These are phyloP conservation scores for Geotrichum candidum DNA, from an alignment of 1,139 yeast genomes.

Conservation along the genomic window DNA sequence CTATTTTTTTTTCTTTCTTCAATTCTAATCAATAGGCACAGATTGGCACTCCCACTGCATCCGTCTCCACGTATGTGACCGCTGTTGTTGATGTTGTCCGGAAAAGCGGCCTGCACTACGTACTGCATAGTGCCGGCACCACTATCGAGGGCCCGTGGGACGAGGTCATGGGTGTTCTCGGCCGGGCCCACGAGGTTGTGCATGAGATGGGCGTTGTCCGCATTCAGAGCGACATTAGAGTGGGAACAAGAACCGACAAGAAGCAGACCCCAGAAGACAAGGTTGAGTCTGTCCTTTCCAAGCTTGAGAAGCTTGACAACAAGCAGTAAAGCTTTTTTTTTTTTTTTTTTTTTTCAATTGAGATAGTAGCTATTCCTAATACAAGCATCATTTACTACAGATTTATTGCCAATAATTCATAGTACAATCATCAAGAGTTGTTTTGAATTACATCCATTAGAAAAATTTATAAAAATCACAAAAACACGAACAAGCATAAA, in stretches of 20 bases:
- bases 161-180: slow-evolving; percentile 72
- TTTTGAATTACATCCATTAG: slow-evolving; percentile 3
- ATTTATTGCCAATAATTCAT: background rate
- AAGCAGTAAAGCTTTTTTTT: background rate
- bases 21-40: slow-evolving; percentile 21
- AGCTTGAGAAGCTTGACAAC: background rate
- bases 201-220: slow-evolving; percentile 67
- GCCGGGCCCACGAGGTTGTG: slow-evolving; percentile 66
- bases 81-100: slow-evolving; percentile 58
- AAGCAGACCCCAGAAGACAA: slow-evolving; percentile 33
- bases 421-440: background rate
- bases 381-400: too few species aligned
- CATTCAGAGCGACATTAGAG: slow-evolving; percentile 77
- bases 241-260: slow-evolving; percentile 53
- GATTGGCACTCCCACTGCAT: slow-evolving; percentile 73
- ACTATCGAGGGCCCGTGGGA: slow-evolving; percentile 92
- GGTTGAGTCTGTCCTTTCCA: slow-evolving; percentile 25
- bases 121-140: slow-evolving; percentile 85
- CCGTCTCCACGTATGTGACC: slow-evolving; percentile 76
- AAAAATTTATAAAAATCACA: slow-evolving; percentile 5
- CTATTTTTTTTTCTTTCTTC: background rate
- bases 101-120: slow-evolving; percentile 55
- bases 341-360: too few species aligned
- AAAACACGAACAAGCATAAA: slow-evolving; percentile 10
- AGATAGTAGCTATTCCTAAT: too few species aligned